A percentile compares a stretch with the other conserved stretches of the same genome.
Evolutionary conservation across 148 eudicot species (phyloP).

Genomic region (Polygonum maritimum): DNA sequence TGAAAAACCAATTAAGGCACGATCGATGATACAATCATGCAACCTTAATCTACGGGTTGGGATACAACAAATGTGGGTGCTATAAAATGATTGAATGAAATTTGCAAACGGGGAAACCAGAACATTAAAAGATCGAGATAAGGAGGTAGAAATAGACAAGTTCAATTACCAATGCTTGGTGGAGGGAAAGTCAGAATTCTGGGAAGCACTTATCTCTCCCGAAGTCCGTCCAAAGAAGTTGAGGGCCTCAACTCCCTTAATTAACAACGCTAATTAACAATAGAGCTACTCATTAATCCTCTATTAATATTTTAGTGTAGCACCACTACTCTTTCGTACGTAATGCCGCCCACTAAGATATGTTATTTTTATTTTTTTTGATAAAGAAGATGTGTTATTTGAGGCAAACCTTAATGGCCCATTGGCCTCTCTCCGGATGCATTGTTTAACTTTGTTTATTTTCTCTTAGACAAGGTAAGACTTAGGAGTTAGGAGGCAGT

Average conservation of each 20-base stretch:
- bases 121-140: not conserved
- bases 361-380: no score
- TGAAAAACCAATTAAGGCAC: not conserved
- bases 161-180: not conserved
- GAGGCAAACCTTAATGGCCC: no score
- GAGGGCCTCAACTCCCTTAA: not conserved
- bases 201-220: not conserved
- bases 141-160: not conserved
- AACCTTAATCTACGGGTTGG: not conserved
- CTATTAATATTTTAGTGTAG: no score
- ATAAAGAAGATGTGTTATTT: no score
- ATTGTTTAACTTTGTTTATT: no score
- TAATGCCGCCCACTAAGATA: no score
- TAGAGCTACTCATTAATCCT: not conserved
- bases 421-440: no score
- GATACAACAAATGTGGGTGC: not conserved
- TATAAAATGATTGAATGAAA: not conserved
- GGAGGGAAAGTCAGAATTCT: not conserved
- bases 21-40: no score
- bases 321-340: no score
- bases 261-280: no score
- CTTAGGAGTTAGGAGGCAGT: no score
- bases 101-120: not conserved
- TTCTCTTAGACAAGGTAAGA: no score
- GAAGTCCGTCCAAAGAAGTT: not conserved